Evolutionary conservation across 345 rosid genomes (phyloP).

Genomic region (Carallia brachiata): DNA sequence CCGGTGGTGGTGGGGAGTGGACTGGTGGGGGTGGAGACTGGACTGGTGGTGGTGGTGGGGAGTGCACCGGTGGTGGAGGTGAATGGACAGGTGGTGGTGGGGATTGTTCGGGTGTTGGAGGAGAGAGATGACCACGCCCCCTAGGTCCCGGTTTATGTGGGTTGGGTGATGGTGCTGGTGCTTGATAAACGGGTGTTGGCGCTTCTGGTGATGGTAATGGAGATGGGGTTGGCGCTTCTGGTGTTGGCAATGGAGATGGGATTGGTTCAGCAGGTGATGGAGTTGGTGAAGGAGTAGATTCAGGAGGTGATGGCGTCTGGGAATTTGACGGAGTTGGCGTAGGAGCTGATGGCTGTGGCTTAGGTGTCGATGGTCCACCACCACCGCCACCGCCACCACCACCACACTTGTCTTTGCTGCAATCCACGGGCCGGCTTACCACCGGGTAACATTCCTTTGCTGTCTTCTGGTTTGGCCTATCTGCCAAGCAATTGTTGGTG

Average conservation of each 20-base stretch:
- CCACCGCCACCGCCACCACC: background rate
- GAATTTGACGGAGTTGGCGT: constrained; percentile 7
- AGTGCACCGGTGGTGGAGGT: no score
- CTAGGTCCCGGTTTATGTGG: background rate
- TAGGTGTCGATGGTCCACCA: background rate
- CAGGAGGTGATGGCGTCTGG: background rate
- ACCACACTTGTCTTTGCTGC: constrained; percentile 40
- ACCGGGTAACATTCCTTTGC: constrained; percentile 37
- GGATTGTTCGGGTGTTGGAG: constrained; percentile 17
- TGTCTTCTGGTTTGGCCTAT: constrained; percentile 47
- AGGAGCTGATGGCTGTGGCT: constrained; percentile 9
- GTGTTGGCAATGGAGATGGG: background rate
- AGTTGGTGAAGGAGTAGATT: background rate
- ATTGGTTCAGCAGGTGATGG: background rate
- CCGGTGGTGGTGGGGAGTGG: no score
- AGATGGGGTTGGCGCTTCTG: background rate
- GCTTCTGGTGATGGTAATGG: background rate
- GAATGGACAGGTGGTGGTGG: no score
- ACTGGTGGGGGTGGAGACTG: no score
- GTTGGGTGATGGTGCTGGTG: background rate
- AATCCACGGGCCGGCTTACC: constrained; percentile 48
- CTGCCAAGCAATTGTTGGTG: constrained; percentile 40
- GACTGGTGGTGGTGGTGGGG: no score
- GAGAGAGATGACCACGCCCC: no score
- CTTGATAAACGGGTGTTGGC: background rate